Percentiles rank a stretch among this genome's conserved stretches.
Conservation (phyloP, 331 rosid species). For the Saraca asoca region DNA sequence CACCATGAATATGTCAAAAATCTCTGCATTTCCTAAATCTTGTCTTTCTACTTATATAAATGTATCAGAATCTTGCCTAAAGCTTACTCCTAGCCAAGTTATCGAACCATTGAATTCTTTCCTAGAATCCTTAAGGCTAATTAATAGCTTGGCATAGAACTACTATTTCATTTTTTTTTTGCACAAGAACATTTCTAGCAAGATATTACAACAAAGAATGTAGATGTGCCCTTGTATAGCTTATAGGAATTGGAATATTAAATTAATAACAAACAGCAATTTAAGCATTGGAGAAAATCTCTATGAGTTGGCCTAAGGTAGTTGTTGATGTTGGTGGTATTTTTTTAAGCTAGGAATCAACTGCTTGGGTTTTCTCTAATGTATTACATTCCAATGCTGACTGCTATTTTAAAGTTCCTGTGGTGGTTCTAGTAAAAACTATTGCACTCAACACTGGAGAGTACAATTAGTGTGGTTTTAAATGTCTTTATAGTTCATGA, state of each 20-base stretch:
- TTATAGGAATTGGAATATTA: conserved; percentile 94
- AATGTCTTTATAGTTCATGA: conserved; percentile 76
- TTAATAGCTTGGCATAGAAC: conserved; percentile 98
- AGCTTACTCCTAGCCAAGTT: conserved; percentile 93
- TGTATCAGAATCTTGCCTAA: conserved; percentile 87
- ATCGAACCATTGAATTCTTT: conserved; percentile 86
- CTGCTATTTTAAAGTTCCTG: conserved; percentile 89
- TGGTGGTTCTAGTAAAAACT: conserved; percentile 91
- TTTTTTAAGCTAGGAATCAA: conserved; percentile 98
- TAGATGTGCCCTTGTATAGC: conserved; percentile 93
- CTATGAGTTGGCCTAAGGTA: conserved; percentile 91
- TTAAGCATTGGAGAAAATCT: conserved; percentile 84
- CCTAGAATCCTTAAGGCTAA: conserved; percentile 88
- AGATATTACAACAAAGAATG: conserved; percentile 89
- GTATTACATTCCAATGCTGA: conserved; percentile 69
- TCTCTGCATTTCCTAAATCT: too few species aligned
- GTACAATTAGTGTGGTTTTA: conserved; percentile 78
- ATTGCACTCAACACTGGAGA: conserved; percentile 78
- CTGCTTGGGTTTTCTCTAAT: conserved; percentile 89
- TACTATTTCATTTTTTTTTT: conserved; percentile 89
- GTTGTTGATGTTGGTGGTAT: conserved; percentile 97
- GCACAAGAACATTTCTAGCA: conserved; percentile 95
- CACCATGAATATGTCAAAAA: too few species aligned
- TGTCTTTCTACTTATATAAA: too few species aligned
- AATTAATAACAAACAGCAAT: conserved; percentile 89